Evolutionary conservation across 495 filamentous ascomycete genomes (phyloP).

Genomic region (Acidiella bohemica): DNA sequence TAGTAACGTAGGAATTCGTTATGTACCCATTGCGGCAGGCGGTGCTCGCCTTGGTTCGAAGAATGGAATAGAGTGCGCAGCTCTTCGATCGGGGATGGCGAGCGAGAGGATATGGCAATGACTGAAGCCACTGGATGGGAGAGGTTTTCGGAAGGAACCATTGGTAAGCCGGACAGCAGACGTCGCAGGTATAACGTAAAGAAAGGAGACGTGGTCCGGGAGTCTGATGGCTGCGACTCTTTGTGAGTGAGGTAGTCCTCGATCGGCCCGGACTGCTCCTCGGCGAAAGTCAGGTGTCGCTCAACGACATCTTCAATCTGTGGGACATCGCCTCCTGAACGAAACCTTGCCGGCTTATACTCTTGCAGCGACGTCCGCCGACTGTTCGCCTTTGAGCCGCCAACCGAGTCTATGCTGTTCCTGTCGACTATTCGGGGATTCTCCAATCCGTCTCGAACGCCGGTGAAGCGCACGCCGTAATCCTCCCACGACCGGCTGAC

Average conservation of each 20-base stretch:
- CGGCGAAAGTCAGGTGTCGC: conserved; percentile 34
- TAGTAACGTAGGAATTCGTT: conserved; percentile 89
- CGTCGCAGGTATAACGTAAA: conserved; percentile 72
- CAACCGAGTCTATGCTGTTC: conserved; percentile 25
- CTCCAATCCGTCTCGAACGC: conserved; percentile 47
- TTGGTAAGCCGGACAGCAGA: conserved; percentile 59
- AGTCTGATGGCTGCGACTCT: conserved; percentile 5
- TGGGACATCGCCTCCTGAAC: conserved; percentile 36
- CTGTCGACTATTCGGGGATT: conserved; percentile 31
- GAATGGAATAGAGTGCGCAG: conserved; percentile 67
- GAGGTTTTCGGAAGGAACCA: conserved; percentile 82
- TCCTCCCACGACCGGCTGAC: conserved; percentile 73
- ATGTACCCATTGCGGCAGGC: conserved; percentile 68
- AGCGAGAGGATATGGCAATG: conserved; percentile 84
- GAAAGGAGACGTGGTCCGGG: conserved; percentile 44
- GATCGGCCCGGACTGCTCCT: conserved; percentile 25
- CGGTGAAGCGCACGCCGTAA: conserved; percentile 73
- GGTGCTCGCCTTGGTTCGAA: conserved; percentile 52
- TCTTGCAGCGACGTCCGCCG: conserved; percentile 17
- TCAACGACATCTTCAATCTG: conserved; percentile 50
- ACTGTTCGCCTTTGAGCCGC: conserved; percentile 20
- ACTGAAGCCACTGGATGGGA: conserved; percentile 91
- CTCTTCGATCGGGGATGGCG: conserved; percentile 65
- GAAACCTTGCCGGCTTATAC: conserved; percentile 19
- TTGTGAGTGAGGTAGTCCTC: conserved; percentile 28